These are phyloP conservation scores for Serendipita indica DNA, from an alignment of 768 basidiomycete genomes.

Conservation along the genomic window DNA sequence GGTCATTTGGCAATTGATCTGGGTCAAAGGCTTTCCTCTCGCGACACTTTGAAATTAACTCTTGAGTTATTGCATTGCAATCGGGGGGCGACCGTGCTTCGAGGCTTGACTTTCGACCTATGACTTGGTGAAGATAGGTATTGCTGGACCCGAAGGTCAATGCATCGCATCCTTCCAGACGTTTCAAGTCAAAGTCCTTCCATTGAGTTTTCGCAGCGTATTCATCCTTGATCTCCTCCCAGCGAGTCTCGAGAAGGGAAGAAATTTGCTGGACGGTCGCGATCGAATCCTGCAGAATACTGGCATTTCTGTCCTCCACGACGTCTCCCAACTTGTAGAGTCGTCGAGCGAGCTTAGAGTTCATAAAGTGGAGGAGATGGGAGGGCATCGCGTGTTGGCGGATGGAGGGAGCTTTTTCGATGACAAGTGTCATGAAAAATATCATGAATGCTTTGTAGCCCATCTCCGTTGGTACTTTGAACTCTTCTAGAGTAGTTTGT, in stretches of 20 bases:
- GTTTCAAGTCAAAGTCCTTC: slow-evolving; percentile 2
- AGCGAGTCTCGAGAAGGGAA: slow-evolving; percentile 23
- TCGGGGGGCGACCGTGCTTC: not conserved
- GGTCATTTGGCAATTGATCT: not conserved
- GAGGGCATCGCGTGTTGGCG: slow-evolving; percentile 12
- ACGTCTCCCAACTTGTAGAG: slow-evolving; percentile 16
- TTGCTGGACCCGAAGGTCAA: not conserved
- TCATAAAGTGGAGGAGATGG: slow-evolving; percentile 22
- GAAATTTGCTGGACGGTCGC: slow-evolving; percentile 12
- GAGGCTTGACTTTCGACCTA: not conserved
- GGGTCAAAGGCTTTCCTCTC: not conserved
- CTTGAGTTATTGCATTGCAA: not conserved
- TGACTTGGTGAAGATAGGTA: not conserved
- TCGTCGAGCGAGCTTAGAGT: slow-evolving; percentile 19
- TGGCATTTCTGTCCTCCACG: slow-evolving; percentile 6
- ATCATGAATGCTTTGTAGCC: slow-evolving; percentile 37
- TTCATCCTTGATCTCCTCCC: slow-evolving; percentile 21
- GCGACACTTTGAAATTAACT: not conserved
- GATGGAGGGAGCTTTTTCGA: slow-evolving; percentile 16
- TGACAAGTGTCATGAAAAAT: slow-evolving; percentile 25
- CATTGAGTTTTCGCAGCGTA: slow-evolving; percentile 20
- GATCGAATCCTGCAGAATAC: not conserved
- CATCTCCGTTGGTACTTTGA: not conserved
- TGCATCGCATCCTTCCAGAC: not conserved
- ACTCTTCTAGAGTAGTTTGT: slow-evolving; percentile 21